phyloP scores from a whole-genome alignment of 331 rosid species.

The Rosa hybrid region DNA sequence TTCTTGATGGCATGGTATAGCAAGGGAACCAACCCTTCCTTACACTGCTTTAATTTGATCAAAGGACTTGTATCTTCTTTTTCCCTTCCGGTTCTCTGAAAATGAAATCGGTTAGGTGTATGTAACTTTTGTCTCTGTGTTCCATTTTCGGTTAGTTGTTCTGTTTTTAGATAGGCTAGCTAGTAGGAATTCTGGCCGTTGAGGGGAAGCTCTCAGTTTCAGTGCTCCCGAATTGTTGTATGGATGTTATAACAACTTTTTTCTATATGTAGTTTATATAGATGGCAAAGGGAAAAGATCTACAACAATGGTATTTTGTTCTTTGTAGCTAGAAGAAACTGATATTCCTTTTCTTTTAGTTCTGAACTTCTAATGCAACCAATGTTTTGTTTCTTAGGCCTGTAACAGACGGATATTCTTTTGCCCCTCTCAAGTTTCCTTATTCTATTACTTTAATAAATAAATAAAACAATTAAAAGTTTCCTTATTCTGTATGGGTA shows the following conservation, averaged over 20 bases:
- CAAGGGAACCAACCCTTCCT: conserved; percentile 88
- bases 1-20: conserved; percentile 69
- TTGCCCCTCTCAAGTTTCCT: too few species aligned
- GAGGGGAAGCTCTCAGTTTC: background rate
- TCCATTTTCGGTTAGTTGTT: background rate
- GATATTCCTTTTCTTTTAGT: too few species aligned
- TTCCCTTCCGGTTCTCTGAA: background rate
- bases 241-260: background rate
- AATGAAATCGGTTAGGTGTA: background rate
- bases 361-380: too few species aligned
- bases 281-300: background rate
- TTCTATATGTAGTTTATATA: background rate
- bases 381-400: too few species aligned
- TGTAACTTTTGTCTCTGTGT: background rate
- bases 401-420: too few species aligned
- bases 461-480: too few species aligned
- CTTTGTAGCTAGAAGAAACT: too few species aligned
- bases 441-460: too few species aligned
- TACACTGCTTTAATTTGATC: conserved; percentile 13
- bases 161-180: background rate
- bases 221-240: background rate
- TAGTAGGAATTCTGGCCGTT: background rate
- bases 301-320: too few species aligned
- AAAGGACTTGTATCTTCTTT: background rate
- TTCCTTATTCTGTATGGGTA: too few species aligned